A percentile compares a stretch with the other conserved stretches of the same genome.
Evolutionary conservation across 1,284 basidiomycete species (phyloP).

Genomic region (Pyrrhoderma noxium): DNA sequence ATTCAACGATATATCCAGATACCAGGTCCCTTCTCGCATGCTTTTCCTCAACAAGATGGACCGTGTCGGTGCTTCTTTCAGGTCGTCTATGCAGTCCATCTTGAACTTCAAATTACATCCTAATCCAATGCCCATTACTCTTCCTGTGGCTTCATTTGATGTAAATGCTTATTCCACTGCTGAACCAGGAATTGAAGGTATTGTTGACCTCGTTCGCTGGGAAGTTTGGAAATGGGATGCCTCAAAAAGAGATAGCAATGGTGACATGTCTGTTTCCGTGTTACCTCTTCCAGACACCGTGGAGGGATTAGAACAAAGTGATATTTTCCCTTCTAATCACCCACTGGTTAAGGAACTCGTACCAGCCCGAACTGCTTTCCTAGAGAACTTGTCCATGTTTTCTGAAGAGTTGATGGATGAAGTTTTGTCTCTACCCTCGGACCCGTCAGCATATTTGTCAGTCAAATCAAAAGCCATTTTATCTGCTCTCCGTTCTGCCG

Average conservation of each 20-base stretch:
- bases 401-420: conserved; percentile 74
- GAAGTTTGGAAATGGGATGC: conserved; percentile 66
- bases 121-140: conserved; percentile 61
- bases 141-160: conserved; percentile 74
- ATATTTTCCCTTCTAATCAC: conserved; percentile 48
- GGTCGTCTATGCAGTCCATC: conserved; percentile 62
- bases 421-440: conserved; percentile 50
- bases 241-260: conserved; percentile 22
- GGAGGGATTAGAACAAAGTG: conserved; percentile 35
- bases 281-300: conserved; percentile 47
- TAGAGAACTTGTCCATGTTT: conserved; percentile 74
- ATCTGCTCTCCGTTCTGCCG: conserved; percentile 60
- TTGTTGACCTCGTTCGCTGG: conserved; percentile 79
- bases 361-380: conserved; percentile 58
- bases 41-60: conserved; percentile 88
- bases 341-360: conserved; percentile 60
- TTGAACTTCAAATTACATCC: conserved; percentile 68
- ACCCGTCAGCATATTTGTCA: conserved; percentile 55
- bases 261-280: conserved; percentile 26
- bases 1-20: conserved; percentile 39
- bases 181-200: conserved; percentile 69
- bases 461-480: conserved; percentile 46
- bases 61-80: conserved; percentile 74
- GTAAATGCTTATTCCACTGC: conserved; percentile 54
- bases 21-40: conserved; percentile 69